Conservation (phyloP, 345 rosid species). For the Pistacia vera region DNA sequence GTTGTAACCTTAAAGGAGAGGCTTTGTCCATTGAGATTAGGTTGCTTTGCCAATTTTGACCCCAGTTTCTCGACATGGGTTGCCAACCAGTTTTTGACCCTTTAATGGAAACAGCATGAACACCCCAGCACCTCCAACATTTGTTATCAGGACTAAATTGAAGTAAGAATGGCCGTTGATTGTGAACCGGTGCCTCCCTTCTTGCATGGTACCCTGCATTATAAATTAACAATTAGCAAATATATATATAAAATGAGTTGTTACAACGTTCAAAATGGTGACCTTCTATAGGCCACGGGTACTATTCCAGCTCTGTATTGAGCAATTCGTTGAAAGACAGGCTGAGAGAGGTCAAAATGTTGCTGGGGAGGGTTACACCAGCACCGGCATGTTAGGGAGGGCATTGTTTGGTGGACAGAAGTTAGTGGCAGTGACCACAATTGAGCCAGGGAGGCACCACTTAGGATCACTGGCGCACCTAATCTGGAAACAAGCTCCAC, state of each 20-base stretch:
- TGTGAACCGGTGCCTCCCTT: constrained; percentile 58
- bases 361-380: constrained; percentile 73
- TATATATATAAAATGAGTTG: too few relatives aligned
- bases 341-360: constrained; percentile 71
- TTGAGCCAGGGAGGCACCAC: constrained; percentile 59
- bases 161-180: constrained; percentile 62
- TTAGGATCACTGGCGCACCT: constrained; percentile 51
- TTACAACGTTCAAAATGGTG: background rate
- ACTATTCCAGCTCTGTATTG: constrained; percentile 61
- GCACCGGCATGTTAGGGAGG: constrained; percentile 50
- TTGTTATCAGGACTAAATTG: constrained; percentile 57
- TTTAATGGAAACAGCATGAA: constrained; percentile 45
- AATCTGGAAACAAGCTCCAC: constrained; percentile 72
- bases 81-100: constrained; percentile 58
- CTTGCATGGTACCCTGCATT: constrained; percentile 56
- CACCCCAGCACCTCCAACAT: constrained; percentile 67
- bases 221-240: too few relatives aligned
- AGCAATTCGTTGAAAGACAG: constrained; percentile 59
- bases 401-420: constrained; percentile 71
- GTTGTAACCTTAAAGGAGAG: constrained; percentile 53
- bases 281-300: constrained; percentile 67
- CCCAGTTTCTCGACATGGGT: constrained; percentile 63
- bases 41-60: constrained; percentile 71
- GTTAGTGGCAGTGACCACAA: constrained; percentile 59
- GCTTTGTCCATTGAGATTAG: constrained; percentile 46